A percentile compares a stretch with the other conserved stretches of the same genome.
Evolutionary conservation across 345 rosid species (phyloP).

Genomic region (Boechera divaricarpa): DNA sequence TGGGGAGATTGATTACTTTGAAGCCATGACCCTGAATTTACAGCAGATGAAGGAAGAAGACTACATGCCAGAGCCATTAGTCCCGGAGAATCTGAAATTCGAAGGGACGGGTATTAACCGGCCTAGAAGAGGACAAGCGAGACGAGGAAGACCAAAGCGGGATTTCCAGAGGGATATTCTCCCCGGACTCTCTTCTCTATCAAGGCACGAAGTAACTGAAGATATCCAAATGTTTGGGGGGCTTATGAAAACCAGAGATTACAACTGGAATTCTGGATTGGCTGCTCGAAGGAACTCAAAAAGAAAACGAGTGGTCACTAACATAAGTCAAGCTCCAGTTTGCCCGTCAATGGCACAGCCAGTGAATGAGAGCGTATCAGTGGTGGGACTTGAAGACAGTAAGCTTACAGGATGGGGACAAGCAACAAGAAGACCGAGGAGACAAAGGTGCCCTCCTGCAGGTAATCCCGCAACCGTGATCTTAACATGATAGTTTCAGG

Average conservation of each 20-base stretch:
- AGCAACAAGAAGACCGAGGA: conserved; percentile 46
- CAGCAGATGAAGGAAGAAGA: conserved; percentile 54
- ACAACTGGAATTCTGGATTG: conserved; percentile 50
- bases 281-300: conserved; percentile 38
- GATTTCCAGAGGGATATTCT: conserved; percentile 98
- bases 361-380: conserved; percentile 28
- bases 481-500: conserved; percentile 37
- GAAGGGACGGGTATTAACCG: conserved; percentile 55
- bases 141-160: conserved; percentile 94
- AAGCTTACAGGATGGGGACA: conserved; percentile 45
- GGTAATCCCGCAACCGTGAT: conserved; percentile 39
- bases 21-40: conserved; percentile 67
- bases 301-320: conserved; percentile 34
- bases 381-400: conserved; percentile 41
- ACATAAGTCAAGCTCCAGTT: conserved; percentile 38
- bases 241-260: conserved; percentile 70
- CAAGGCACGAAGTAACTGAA: conserved; percentile 87
- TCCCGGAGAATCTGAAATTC: conserved; percentile 60
- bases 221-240: conserved; percentile 85
- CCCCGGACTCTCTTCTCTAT: conserved; percentile 80
- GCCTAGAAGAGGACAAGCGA: conserved; percentile 73
- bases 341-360: conserved; percentile 24
- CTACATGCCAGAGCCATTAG: conserved; percentile 78
- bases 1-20: conserved; percentile 64
- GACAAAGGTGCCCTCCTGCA: conserved; percentile 45